Percentiles rank a stretch among this genome's conserved stretches.
phyloP scores from a whole-genome alignment of 2,329 filamentous ascomycete genomes.

The Allantophomopsis cytisporea region DNA sequence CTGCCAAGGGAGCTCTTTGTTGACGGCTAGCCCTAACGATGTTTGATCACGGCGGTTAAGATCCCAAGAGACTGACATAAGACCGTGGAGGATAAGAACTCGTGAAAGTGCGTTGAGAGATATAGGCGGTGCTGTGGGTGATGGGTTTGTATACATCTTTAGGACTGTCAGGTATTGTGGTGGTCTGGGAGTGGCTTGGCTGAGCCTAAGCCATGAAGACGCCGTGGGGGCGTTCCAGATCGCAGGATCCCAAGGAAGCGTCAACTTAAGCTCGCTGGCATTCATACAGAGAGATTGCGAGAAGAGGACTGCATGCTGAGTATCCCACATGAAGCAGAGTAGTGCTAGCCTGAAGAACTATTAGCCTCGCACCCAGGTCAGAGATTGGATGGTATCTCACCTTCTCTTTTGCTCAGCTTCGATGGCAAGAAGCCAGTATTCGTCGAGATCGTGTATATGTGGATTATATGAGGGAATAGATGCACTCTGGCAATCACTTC shows the following conservation, averaged over 20 bases:
- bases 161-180: conserved; percentile 21
- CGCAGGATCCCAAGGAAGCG: conserved; percentile 37
- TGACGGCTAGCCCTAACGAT: conserved; percentile 25
- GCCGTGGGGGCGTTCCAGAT: conserved; percentile 44
- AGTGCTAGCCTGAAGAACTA: conserved; percentile 31
- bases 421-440: conserved; percentile 30
- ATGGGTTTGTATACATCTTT: conserved; percentile 39
- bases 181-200: conserved; percentile 20
- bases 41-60: conserved; percentile 49
- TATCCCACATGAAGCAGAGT: conserved; percentile 54
- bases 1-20: conserved; percentile 26
- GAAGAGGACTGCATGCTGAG: conserved; percentile 49
- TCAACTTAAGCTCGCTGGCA: conserved; percentile 44
- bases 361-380: neutral
- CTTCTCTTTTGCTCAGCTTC: conserved; percentile 44
- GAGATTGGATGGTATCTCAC: conserved; percentile 11
- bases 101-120: conserved; percentile 36
- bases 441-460: conserved; percentile 24
- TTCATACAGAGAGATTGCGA: conserved; percentile 56
- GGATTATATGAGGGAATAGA: conserved; percentile 21
- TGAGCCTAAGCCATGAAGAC: conserved; percentile 26
- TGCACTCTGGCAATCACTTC: conserved; percentile 35
- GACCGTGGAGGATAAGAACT: conserved; percentile 40
- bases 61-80: conserved; percentile 51
- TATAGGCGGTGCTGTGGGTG: conserved; percentile 19